Evolutionary conservation across 129 eudicot genomes (phyloP).

Genomic region (Helianthus tuberosus): DNA sequence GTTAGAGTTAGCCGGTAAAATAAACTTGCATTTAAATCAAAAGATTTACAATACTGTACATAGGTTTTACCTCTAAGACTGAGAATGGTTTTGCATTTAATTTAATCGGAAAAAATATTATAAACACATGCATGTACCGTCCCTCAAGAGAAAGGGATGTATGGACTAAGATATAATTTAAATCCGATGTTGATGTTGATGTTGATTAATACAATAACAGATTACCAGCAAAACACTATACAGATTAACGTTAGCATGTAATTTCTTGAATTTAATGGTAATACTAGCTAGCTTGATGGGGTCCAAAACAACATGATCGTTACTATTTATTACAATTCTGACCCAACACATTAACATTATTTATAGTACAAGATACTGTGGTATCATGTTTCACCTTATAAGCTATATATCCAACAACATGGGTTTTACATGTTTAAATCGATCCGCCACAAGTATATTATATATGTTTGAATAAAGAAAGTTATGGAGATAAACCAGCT

Average conservation of each 20-base stretch:
- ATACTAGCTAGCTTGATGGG: too few relatives aligned
- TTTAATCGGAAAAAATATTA: too few relatives aligned
- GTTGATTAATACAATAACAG: too few relatives aligned
- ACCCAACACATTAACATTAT: conserved; percentile 8
- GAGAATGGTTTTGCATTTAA: too few relatives aligned
- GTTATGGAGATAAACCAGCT: conserved; percentile 55
- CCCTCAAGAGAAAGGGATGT: too few relatives aligned
- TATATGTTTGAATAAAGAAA: neutral
- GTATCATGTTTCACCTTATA: neutral
- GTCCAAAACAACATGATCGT: neutral
- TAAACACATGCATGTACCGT: too few relatives aligned
- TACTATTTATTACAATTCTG: conserved; percentile 5
- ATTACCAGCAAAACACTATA: neutral
- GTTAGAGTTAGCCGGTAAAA: too few relatives aligned
- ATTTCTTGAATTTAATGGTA: neutral
- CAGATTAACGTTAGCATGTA: neutral
- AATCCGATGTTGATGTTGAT: too few relatives aligned
- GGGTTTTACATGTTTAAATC: conserved; percentile 16
- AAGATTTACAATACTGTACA: too few relatives aligned
- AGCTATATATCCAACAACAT: neutral
- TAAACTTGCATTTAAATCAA: too few relatives aligned
- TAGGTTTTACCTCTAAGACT: too few relatives aligned
- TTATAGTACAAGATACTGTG: neutral
- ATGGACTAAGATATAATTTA: too few relatives aligned
- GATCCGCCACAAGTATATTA: neutral